Percentiles rank a stretch among this genome's conserved stretches.
Conservation (phyloP, 768 basidiomycete genomes). For the Auricularia sp. region DNA sequence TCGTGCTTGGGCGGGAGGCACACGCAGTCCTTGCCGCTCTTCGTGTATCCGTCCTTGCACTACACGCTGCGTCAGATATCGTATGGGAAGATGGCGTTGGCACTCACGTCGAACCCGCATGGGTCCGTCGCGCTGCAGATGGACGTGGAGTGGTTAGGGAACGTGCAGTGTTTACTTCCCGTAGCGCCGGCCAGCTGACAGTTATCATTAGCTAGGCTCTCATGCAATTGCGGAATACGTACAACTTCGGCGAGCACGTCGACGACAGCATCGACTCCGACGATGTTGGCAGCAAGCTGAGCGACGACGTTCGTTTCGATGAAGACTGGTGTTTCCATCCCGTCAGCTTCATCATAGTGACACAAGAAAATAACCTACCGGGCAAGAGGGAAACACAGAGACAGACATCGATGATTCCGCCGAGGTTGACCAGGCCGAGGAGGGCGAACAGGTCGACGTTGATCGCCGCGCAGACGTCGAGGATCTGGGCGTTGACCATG, state of each 20-base stretch:
- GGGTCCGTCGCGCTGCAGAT: conserved; percentile 26
- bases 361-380: background rate
- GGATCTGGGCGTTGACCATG: background rate
- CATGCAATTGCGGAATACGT: conserved; percentile 2
- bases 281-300: conserved; percentile 18
- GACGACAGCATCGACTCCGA: conserved; percentile 22
- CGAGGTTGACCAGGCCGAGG: conserved; percentile 14
- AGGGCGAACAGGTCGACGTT: conserved; percentile 22
- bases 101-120: conserved; percentile 36
- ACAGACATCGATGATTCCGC: conserved; percentile 33
- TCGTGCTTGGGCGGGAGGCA: conserved; percentile 31
- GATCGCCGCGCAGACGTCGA: conserved; percentile 34
- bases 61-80: background rate
- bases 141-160: conserved; percentile 31
- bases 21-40: conserved; percentile 23
- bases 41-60: conserved; percentile 1
- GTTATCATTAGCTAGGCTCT: too few species aligned
- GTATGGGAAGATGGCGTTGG: conserved; percentile 25
- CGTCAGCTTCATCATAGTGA: background rate
- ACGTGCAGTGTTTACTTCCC: conserved; percentile 20
- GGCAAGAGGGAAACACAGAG: conserved; percentile 28
- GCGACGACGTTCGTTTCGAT: conserved; percentile 23
- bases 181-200: conserved; percentile 18
- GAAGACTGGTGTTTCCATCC: conserved; percentile 20
- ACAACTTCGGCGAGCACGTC: conserved; percentile 28